Evolutionary conservation across 371 early-diverging fungal genomes (phyloP).

Genomic region (Mycotypha africana): DNA sequence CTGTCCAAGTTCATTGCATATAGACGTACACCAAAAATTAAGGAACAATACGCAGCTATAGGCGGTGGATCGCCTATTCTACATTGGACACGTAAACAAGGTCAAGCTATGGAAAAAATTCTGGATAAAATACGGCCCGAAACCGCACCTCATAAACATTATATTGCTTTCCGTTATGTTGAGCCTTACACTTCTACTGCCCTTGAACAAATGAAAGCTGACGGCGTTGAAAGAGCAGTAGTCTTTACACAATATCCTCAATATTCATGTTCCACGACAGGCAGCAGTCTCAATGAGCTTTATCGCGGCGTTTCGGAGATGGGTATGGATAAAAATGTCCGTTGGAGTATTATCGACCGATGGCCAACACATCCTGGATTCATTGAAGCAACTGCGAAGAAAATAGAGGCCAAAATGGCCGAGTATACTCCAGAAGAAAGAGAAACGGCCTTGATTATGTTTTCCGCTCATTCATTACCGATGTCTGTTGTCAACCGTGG

Average conservation of each 20-base stretch:
- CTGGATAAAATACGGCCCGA: slow-evolving; percentile 76
- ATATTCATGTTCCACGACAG: slow-evolving; percentile 95
- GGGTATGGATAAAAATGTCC: slow-evolving; percentile 60
- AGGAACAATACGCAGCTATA: slow-evolving; percentile 86
- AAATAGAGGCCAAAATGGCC: slow-evolving; percentile 64
- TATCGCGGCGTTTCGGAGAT: slow-evolving; percentile 52
- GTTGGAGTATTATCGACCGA: slow-evolving; percentile 93
- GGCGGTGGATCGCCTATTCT: slow-evolving; percentile 95
- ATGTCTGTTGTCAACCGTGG: slow-evolving; percentile 89
- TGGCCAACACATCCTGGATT: slow-evolving; percentile 90
- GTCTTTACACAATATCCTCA: slow-evolving; percentile 96
- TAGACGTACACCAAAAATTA: slow-evolving; percentile 82
- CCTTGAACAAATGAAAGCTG: slow-evolving; percentile 69
- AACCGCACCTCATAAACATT: slow-evolving; percentile 88
- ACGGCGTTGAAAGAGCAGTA: slow-evolving; percentile 80
- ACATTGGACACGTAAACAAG: slow-evolving; percentile 88
- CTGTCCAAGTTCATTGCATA: slow-evolving; percentile 78
- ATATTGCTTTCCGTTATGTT: slow-evolving; percentile 92
- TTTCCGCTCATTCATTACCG: slow-evolving; percentile 95
- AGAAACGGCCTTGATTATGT: slow-evolving; percentile 74
- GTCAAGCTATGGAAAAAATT: slow-evolving; percentile 67
- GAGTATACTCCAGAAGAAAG: slow-evolving; percentile 66
- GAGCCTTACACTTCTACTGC: slow-evolving; percentile 76
- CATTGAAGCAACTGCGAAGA: slow-evolving; percentile 75
- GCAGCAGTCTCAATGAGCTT: slow-evolving; percentile 89